Base-by-base conservation (phyloP, 352 stramenopile species). In the Pythium vanterpoolii region DNA sequence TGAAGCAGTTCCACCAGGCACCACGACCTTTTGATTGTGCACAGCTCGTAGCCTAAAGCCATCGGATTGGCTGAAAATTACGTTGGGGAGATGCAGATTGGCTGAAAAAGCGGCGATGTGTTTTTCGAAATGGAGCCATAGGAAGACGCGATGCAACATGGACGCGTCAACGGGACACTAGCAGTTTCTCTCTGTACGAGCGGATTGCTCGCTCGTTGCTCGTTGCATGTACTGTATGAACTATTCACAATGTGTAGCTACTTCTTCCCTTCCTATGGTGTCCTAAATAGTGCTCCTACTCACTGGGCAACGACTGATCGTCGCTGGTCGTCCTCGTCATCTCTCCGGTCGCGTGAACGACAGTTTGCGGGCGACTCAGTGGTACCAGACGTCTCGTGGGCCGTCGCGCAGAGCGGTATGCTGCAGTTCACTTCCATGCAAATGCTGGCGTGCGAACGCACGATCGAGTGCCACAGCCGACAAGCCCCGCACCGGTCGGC, bases 371-470 rank as follows among this genome's bases (percentile, higher is more conserved):
- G 34, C 2, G 38, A 27, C 13, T 31, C 49, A 19, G 31, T 31
- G 3, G 4, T 19, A 5, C 38, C 30, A 0, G 44, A 6, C 5
- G 40, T 43, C 40, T 59, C 52, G 27, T 60, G 42, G 18, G 44
- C 45, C 4, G 56, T 62, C 19, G 56, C 19, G 26, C 64, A 71
- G 14, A 71, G 23, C 1, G 64, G 64, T 14, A 71, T 64, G 19
- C 5, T 45, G 45, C 64, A 71, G 28, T 63, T 23, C 8, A 43
- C 57, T 53, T 66, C 64, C 64, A 66, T 67, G 54, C 64, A 72
- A n/a, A 64, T 67, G 34, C 27, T 50, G 13, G 64, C 43, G 39
- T 72, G 64, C 13, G 59, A 53, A 9, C 48, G 46, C 1, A 72
- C 64, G 34, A 72, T 67, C 18, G 46, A 60, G 14, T 57, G 59